Conservation (phyloP, 176 grass and related monocot species). For the Neostapfia colusana region DNA sequence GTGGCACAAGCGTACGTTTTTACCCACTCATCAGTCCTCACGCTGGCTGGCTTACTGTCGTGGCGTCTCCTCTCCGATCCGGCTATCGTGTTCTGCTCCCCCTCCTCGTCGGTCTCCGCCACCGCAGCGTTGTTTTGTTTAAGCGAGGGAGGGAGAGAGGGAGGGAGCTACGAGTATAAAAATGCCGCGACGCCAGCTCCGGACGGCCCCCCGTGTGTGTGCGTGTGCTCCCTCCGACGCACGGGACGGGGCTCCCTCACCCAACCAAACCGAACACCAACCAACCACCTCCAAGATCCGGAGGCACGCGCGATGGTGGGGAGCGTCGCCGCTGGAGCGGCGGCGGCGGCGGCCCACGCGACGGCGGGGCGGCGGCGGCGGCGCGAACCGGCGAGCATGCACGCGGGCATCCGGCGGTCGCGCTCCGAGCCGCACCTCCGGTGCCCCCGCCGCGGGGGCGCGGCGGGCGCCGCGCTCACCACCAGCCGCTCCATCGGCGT, state of each 20-base stretch:
- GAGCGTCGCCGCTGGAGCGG: slow-evolving; percentile 37
- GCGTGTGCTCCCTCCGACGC: slow-evolving; percentile 15
- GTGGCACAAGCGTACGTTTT: too few relatives aligned
- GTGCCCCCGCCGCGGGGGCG: slow-evolving; percentile 46
- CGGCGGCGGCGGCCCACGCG: neutral
- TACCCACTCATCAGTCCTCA: neutral
- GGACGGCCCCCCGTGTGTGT: neutral
- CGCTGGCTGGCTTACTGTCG: slow-evolving; percentile 13
- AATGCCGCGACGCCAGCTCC: slow-evolving; percentile 12
- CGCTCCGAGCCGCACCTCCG: slow-evolving; percentile 68
- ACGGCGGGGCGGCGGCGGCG: neutral
- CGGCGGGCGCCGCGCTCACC: slow-evolving; percentile 53
- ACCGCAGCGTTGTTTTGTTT: neutral
- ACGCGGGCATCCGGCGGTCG: slow-evolving; percentile 62
- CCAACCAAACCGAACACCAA: neutral
- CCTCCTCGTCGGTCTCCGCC: slow-evolving; percentile 2
- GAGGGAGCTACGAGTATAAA: slow-evolving; percentile 11
- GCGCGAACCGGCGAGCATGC: slow-evolving; percentile 46
- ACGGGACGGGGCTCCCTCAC: neutral
- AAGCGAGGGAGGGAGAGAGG: neutral
- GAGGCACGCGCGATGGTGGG: slow-evolving; percentile 43
- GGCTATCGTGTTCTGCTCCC: neutral
- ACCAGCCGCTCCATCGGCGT: slow-evolving; percentile 65
- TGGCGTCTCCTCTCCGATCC: slow-evolving; percentile 20
- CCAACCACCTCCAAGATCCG: slow-evolving; percentile 11